phyloP scores from a whole-genome alignment of 2,329 filamentous ascomycete species.

The Zalaria sp. region DNA sequence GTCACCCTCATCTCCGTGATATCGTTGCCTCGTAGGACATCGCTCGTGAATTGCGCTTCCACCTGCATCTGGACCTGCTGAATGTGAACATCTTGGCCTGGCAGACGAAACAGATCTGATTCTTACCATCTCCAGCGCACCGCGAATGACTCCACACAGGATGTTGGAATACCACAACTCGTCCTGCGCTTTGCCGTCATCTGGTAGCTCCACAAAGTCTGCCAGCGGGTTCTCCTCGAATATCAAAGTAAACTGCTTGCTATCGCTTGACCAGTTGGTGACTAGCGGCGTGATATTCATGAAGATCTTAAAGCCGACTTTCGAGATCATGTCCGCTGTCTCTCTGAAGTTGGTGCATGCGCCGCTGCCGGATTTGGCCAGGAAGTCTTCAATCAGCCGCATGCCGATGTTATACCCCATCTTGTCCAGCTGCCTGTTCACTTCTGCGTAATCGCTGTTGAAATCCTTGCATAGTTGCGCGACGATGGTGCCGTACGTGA shows the following conservation, averaged over 20 bases:
- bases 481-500: slow-evolving; percentile 96
- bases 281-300: slow-evolving; percentile 89
- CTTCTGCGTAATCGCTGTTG: slow-evolving; percentile 82
- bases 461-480: slow-evolving; percentile 94
- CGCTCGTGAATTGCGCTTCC: slow-evolving; percentile 90
- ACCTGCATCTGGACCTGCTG: slow-evolving; percentile 87
- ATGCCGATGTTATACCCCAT: slow-evolving; percentile 99
- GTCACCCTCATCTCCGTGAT: slow-evolving; percentile 95
- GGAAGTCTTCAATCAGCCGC: slow-evolving; percentile 90
- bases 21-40: slow-evolving; percentile 83
- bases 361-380: slow-evolving; percentile 85
- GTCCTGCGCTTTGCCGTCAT: slow-evolving; percentile 89
- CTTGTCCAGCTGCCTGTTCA: slow-evolving; percentile 95
- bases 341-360: slow-evolving; percentile 87
- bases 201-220: slow-evolving; percentile 93
- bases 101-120: background rate
- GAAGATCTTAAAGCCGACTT: slow-evolving; percentile 99
- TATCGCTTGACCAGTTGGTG: slow-evolving; percentile 91
- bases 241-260: slow-evolving; percentile 87
- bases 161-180: slow-evolving; percentile 99
- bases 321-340: slow-evolving; percentile 91
- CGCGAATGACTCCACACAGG: slow-evolving; percentile 79
- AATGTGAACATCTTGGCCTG: background rate
- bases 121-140: slow-evolving; percentile 83
- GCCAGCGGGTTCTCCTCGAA: slow-evolving; percentile 96